Evolutionary conservation across 1,284 basidiomycete species (phyloP).

Genomic region (Coniferiporia weirii): DNA sequence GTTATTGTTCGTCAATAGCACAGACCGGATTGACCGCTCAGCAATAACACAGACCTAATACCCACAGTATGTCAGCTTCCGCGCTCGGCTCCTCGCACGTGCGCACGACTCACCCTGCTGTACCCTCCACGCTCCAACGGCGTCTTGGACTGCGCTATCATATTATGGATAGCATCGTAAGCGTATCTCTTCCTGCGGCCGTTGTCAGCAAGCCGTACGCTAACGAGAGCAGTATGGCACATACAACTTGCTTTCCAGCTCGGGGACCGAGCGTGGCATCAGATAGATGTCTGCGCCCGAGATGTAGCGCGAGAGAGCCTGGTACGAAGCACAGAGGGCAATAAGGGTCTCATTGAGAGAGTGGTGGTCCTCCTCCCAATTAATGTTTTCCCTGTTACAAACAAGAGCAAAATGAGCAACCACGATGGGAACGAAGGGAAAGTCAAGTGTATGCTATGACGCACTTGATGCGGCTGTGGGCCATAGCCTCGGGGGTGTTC

Average conservation of each 20-base stretch:
- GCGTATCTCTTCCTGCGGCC: constrained; percentile 58
- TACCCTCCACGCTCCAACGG: constrained; percentile 66
- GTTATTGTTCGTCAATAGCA: constrained; percentile 65
- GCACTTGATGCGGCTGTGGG: constrained; percentile 63
- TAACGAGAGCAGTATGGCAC: constrained; percentile 26
- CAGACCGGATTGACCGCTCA: constrained; percentile 60
- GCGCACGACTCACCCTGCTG: constrained; percentile 50
- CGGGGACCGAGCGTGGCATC: constrained; percentile 52
- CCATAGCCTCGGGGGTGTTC: constrained; percentile 65
- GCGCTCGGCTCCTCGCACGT: neutral
- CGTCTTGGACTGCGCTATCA: constrained; percentile 61
- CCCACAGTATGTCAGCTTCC: neutral
- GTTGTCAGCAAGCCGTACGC: constrained; percentile 7
- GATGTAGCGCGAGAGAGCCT: constrained; percentile 36
- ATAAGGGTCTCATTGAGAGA: constrained; percentile 54
- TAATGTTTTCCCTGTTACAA: constrained; percentile 52
- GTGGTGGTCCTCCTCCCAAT: constrained; percentile 54
- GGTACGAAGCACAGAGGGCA: constrained; percentile 51
- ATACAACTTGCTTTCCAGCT: constrained; percentile 69
- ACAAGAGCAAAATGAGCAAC: neutral
- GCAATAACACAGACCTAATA: constrained; percentile 61
- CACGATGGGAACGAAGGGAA: constrained; percentile 12
- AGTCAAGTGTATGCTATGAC: constrained; percentile 24
- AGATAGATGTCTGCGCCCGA: constrained; percentile 57
- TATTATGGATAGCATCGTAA: constrained; percentile 74